Evolutionary conservation across 179 eudicot species (phyloP).

Genomic region (Beta macrorhiza): DNA sequence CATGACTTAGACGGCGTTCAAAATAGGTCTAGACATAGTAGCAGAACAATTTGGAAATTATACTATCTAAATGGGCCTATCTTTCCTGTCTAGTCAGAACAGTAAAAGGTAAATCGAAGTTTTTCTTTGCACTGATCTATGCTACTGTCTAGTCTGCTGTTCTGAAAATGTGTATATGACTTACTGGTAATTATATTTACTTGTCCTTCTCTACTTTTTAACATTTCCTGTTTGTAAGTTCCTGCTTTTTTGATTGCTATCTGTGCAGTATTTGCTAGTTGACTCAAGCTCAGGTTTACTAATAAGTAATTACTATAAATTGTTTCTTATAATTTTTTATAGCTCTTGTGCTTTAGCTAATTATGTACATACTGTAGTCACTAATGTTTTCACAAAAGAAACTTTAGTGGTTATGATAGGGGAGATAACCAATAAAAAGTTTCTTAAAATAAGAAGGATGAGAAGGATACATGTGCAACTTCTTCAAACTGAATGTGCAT

Average conservation of each 20-base stretch:
- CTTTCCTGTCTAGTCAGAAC: not conserved
- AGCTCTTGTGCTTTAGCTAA: not conserved
- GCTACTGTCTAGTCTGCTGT: conserved; percentile 1
- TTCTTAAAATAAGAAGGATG: too few relatives aligned
- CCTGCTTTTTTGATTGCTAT: not conserved
- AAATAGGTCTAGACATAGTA: not conserved
- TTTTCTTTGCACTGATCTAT: conserved; percentile 5
- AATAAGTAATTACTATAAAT: not conserved
- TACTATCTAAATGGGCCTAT: not conserved
- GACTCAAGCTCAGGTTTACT: not conserved
- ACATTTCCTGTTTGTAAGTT: not conserved
- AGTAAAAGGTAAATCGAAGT: not conserved
- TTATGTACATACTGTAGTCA: not conserved
- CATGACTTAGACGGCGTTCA: not conserved
- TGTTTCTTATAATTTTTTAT: not conserved
- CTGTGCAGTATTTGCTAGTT: not conserved
- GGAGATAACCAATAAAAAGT: too few relatives aligned
- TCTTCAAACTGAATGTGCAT: too few relatives aligned
- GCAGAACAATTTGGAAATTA: not conserved
- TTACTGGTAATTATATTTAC: not conserved
- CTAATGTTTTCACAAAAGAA: not conserved
- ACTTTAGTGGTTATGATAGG: not conserved
- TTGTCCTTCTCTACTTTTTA: not conserved
- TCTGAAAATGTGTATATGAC: not conserved
- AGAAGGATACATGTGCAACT: too few relatives aligned